Evolutionary conservation across 2,329 filamentous ascomycete species (phyloP), one percentile per base, ranked within the genome.

Genomic region (Ceratocystis albifundus): DNA sequence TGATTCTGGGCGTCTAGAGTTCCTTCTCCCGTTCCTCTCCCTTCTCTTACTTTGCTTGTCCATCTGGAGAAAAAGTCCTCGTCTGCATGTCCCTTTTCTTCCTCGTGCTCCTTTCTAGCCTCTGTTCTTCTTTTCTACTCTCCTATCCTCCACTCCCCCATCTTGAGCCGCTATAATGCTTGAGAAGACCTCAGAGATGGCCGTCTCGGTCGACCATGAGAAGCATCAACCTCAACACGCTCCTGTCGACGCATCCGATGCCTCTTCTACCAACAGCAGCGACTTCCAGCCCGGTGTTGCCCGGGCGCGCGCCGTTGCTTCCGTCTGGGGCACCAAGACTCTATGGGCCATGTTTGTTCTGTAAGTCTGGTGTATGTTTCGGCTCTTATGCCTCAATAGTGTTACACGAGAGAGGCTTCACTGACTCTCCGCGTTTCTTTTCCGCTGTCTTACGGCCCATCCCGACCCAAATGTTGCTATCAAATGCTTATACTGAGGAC

Each of bases 281-380:
- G 48, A 64, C 2, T 68, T 68, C 61, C 75, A 77, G 66, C 72
- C 72, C 12, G 77, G 77, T 69, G 76, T 78, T 20, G 72, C 73
- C 67, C 70, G 71, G 17, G 75, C 77, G 45, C 73, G 76, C 66
- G 77, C 77, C 5, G 71, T 77, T 67, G 78, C 77, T 3, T 70
- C 71, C 2, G 71, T 77, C 41, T 79, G 76, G 76, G 74, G 72
- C 45, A 73, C 69, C 61, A 74, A 72, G 70, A 73, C 74, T 22
- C 70, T 78, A 65, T 76, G 73, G 73, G 66, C 71, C 61, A 76
- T 76, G 62, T 79, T 78, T 68, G 71, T 69, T 45, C 71, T 78
- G 78, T 79, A 70, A 66, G 75, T 68, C 46, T 45, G 48, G 17
- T 17, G 22, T n/a, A 15, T 32, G 44, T 10, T 20, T 48, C 50